phyloP scores from a whole-genome alignment of 306 rosid species.

The Trifolium subterraneum region DNA sequence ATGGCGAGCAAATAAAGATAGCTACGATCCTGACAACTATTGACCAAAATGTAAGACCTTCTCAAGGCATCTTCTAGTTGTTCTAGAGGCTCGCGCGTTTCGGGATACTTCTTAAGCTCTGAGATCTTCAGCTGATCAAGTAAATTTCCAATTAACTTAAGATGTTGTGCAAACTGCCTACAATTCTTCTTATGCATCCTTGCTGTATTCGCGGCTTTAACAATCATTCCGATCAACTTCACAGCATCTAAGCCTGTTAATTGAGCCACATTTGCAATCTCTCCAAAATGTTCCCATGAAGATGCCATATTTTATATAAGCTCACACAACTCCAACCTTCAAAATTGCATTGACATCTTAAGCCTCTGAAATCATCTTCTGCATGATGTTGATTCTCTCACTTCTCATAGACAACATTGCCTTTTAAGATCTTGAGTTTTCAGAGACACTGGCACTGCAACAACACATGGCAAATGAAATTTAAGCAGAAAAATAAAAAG shows the following conservation, averaged over 20 bases:
- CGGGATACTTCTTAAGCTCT: slow-evolving; percentile 88
- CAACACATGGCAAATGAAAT: neutral
- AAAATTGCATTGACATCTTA: neutral
- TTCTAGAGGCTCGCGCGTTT: slow-evolving; percentile 92
- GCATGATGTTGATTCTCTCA: neutral
- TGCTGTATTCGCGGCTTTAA: slow-evolving; percentile 87
- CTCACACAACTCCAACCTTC: slow-evolving; percentile 29
- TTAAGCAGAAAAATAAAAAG: neutral
- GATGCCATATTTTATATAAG: slow-evolving; percentile 61
- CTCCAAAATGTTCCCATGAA: slow-evolving; percentile 84
- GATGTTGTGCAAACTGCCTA: slow-evolving; percentile 88
- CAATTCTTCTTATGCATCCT: slow-evolving; percentile 96
- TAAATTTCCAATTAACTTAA: slow-evolving; percentile 91
- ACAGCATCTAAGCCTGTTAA: slow-evolving; percentile 89
- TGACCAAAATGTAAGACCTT: slow-evolving; percentile 82
- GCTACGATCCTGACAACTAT: slow-evolving; percentile 93
- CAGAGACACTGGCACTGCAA: neutral
- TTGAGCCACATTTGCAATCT: slow-evolving; percentile 88
- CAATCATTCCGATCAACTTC: slow-evolving; percentile 81
- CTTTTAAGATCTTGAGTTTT: slow-evolving; percentile 10
- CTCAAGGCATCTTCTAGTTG: slow-evolving; percentile 97
- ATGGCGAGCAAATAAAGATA: slow-evolving; percentile 91
- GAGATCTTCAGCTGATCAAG: slow-evolving; percentile 96
- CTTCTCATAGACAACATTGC: neutral
- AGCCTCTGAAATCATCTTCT: no score